Percentiles rank a stretch among this genome's conserved stretches.
Evolutionary conservation across 805 yeast genomes (phyloP).

Genomic region (Ascoidea rubescens): DNA sequence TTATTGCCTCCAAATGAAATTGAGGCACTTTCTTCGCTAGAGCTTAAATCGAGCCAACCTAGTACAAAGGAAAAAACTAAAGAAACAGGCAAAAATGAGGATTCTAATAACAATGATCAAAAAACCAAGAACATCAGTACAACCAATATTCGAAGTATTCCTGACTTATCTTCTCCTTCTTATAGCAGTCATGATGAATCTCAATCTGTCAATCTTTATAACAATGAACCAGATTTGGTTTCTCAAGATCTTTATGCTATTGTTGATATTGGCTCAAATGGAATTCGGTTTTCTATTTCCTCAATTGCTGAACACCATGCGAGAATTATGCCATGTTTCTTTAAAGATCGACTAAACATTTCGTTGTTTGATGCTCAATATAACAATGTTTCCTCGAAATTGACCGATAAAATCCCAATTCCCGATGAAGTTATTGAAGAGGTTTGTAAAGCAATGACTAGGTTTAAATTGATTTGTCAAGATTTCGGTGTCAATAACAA

Average conservation of each 20-base stretch:
- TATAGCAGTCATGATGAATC: background rate
- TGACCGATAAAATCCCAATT: slow-evolving; percentile 31
- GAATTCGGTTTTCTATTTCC: slow-evolving; percentile 58
- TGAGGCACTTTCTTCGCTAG: no score
- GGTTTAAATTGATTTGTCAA: slow-evolving; percentile 56
- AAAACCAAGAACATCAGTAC: background rate
- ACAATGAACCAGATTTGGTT: slow-evolving; percentile 38
- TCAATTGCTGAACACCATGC: slow-evolving; percentile 59
- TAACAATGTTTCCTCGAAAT: slow-evolving; percentile 19
- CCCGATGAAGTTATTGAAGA: slow-evolving; percentile 44
- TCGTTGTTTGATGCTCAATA: slow-evolving; percentile 53
- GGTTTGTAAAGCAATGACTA: slow-evolving; percentile 45
- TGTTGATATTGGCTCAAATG: slow-evolving; percentile 70
- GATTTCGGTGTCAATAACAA: slow-evolving; percentile 56
- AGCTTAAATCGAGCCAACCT: no score
- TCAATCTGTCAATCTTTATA: background rate
- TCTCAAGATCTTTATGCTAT: slow-evolving; percentile 48
- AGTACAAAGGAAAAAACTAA: no score
- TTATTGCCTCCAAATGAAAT: background rate
- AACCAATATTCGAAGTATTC: background rate
- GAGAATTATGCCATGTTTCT: slow-evolving; percentile 64
- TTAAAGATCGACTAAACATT: slow-evolving; percentile 60
- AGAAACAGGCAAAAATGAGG: no score
- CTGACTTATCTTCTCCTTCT: background rate
- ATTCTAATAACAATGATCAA: background rate